Evolutionary conservation across 2,329 filamentous ascomycete species (phyloP), one percentile per base, ranked within the genome.

Genomic region (Sporothrix humicola): DNA sequence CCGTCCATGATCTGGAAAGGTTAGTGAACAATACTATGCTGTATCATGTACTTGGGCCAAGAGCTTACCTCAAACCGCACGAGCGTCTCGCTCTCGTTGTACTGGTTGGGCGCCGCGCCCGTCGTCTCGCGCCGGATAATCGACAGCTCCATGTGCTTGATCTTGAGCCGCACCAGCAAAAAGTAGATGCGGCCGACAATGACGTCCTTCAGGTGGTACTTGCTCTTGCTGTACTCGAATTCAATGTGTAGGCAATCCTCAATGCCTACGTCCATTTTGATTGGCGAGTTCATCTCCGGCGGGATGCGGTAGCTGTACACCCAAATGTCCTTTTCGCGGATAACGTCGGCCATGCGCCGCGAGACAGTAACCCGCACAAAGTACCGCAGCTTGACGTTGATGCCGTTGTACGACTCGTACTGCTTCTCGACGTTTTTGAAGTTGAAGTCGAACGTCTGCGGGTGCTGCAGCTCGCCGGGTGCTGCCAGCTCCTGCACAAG

Each of bases 401-500:
- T 99, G 81, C 96, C 96, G 82, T 97, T 97, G 88, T 99, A 99
- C 77, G 95, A 98, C 85, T 99, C 97, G 87, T 99, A 99, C 83
- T 97, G 95, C 87, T 99, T 99, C 88, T 99, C 96, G 79, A 99
- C 94, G 83, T 98, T 99, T 84, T 98, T 98, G 90, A 99, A 99
- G 86, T 98, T 97, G 89, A 99, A 99, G 78, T 97, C 94, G 83
- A 97, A 98, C 68, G 95, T 98, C 85, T 99, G 96, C 59, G 96
- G 96, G 84, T 99, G 97, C 82, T 98, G 96, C 73, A 99, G 92
- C 86, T 99, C 96, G 82, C 96, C 96, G 1, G 96, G 96, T 20
- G 96, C 95, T 20, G 96, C 96, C 56, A 99, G 91, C 84, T 99
- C 96, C 84, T 98, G 97, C 79, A 96, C 95, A 42, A 98, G 90